A percentile compares a stretch with the other conserved stretches of the same genome.
These are phyloP conservation scores for Fallopia convolvulus DNA, from an alignment of 148 eudicot genomes.

Conservation along the genomic window DNA sequence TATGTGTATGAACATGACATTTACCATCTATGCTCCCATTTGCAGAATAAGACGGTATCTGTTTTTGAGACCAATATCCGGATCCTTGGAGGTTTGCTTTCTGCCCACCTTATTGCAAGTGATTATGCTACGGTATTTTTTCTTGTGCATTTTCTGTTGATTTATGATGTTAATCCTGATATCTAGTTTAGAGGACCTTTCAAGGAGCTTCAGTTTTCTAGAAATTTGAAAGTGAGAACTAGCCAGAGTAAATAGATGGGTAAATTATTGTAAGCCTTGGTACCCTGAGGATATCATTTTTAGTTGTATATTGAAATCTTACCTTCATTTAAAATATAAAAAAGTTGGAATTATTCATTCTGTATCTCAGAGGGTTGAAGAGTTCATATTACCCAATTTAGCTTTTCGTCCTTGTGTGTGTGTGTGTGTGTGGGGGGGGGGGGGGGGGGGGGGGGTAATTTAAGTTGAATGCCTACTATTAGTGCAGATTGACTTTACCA, in stretches of 20 bases:
- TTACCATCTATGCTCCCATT: constrained; percentile 15
- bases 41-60: constrained; percentile 99
- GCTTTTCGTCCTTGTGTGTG: not conserved
- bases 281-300: not conserved
- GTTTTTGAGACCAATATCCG: constrained; percentile 93
- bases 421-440: no score
- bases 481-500: not conserved
- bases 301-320: not conserved
- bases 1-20: not conserved
- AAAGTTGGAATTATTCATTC: not conserved
- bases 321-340: not conserved
- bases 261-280: not conserved
- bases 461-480: not conserved
- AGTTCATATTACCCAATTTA: not conserved
- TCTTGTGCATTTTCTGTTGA: constrained; percentile 8
- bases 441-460: not conserved
- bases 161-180: not conserved
- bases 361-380: not conserved
- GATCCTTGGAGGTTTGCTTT: constrained; percentile 92
- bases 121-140: constrained; percentile 88
- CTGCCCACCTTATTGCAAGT: constrained; percentile 99
- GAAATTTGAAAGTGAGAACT: not conserved
- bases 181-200: not conserved
- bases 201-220: not conserved
- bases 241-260: not conserved